Evolutionary conservation across 2,329 filamentous ascomycete genomes (phyloP).

Genomic region (Coniochaeta ligniaria): DNA sequence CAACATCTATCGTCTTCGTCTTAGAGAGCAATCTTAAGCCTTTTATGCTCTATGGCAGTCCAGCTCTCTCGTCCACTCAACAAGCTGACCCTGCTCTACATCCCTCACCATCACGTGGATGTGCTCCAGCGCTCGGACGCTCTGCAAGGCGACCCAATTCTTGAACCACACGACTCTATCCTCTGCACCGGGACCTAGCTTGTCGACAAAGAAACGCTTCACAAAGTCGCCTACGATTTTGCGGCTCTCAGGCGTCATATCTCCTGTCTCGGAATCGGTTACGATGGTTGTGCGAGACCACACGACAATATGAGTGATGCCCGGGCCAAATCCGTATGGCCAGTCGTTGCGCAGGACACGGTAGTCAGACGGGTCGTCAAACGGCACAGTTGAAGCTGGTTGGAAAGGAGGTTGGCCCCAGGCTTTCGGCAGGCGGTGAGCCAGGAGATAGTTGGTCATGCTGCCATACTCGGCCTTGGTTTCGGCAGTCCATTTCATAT

Average conservation of each 20-base stretch:
- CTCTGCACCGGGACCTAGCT: conserved; percentile 40
- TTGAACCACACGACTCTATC: conserved; percentile 76
- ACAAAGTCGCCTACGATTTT: conserved; percentile 63
- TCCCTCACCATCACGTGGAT: conserved; percentile 68
- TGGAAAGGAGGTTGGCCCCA: conserved; percentile 60
- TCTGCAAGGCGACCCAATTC: conserved; percentile 87
- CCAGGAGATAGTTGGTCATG: conserved; percentile 71
- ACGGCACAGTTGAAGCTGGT: conserved; percentile 41
- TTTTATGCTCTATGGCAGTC: conserved; percentile 24
- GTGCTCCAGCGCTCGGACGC: conserved; percentile 80
- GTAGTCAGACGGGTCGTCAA: conserved; percentile 49
- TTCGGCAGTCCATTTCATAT: conserved; percentile 68
- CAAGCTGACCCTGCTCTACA: conserved; percentile 41
- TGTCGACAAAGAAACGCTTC: conserved; percentile 57
- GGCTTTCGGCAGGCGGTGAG: conserved; percentile 55
- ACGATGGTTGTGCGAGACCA: conserved; percentile 83
- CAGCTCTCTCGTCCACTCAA: conserved; percentile 44
- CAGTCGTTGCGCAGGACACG: conserved; percentile 83
- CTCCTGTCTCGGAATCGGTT: conserved; percentile 62
- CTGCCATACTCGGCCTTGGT: conserved; percentile 69
- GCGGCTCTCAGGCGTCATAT: conserved; percentile 63
- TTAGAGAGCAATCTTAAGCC: neutral
- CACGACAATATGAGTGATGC: conserved; percentile 75
- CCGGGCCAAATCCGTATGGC: conserved; percentile 71
- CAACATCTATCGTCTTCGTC: neutral